Percentiles rank a stretch among this genome's conserved stretches.
Evolutionary conservation across 164 flowering plant genomes (phyloP).

Genomic region (Chloranthus sessilifolius): DNA sequence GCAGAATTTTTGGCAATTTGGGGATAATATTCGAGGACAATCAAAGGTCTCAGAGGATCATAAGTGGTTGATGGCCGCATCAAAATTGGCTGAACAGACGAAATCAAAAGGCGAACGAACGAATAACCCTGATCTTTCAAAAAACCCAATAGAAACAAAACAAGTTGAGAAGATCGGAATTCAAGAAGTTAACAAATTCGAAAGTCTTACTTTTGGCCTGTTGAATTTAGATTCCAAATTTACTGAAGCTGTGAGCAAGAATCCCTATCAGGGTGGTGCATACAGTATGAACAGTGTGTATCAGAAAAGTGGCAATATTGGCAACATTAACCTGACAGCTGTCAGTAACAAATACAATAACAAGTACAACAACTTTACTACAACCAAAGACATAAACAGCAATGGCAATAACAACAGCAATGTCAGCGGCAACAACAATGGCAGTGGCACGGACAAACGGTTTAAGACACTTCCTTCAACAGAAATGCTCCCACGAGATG

Average conservation of each 20-base stretch:
- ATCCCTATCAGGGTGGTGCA: slow-evolving; percentile 28
- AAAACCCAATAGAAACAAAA: slow-evolving; percentile 43
- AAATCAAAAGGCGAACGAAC: slow-evolving; percentile 68
- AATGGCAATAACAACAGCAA: slow-evolving; percentile 24
- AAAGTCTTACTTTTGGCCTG: slow-evolving; percentile 58
- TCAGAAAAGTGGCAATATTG: slow-evolving; percentile 31
- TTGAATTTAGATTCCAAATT: slow-evolving; percentile 58
- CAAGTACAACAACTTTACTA: slow-evolving; percentile 27
- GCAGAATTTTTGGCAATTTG: slow-evolving; percentile 84
- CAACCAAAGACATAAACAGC: slow-evolving; percentile 19
- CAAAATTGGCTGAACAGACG: slow-evolving; percentile 87
- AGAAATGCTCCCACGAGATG: slow-evolving; percentile 88
- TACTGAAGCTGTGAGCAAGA: slow-evolving; percentile 34
- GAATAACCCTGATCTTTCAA: slow-evolving; percentile 79
- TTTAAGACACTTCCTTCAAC: slow-evolving; percentile 93
- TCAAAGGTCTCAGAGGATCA: slow-evolving; percentile 78
- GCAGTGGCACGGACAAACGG: slow-evolving; percentile 64
- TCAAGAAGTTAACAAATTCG: slow-evolving; percentile 81
- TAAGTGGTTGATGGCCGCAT: slow-evolving; percentile 74
- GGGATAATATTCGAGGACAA: slow-evolving; percentile 89
- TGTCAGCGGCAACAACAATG: slow-evolving; percentile 20
- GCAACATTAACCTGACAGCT: slow-evolving; percentile 29
- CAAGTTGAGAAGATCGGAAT: slow-evolving; percentile 46
- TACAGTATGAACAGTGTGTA: slow-evolving; percentile 41
- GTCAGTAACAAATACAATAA: slow-evolving; percentile 40